Evolutionary conservation across 2,329 filamentous ascomycete species (phyloP).

Genomic region (Magnaporthales sp.): DNA sequence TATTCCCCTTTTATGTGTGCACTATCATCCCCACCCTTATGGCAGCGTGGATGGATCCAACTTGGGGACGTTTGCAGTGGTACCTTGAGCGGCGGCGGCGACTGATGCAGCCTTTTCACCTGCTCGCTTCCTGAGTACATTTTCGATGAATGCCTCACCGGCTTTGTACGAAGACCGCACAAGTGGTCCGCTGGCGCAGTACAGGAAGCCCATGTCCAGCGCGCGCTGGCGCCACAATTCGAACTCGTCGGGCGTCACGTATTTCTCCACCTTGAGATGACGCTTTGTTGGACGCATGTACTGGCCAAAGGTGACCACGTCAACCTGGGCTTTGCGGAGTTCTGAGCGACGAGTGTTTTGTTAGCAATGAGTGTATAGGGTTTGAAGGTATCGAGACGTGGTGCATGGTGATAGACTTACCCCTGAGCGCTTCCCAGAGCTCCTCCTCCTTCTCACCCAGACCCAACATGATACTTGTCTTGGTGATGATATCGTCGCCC

Average conservation of each 20-base stretch:
- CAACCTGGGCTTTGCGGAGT: slow-evolving; percentile 71
- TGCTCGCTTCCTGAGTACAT: slow-evolving; percentile 79
- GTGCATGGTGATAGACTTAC: slow-evolving; percentile 28
- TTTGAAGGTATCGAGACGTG: too few species aligned
- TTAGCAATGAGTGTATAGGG: slow-evolving; percentile 4
- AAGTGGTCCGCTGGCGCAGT: slow-evolving; percentile 87
- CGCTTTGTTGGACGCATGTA: slow-evolving; percentile 99
- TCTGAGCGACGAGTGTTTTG: slow-evolving; percentile 33
- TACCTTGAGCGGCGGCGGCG: slow-evolving; percentile 1
- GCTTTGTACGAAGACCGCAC: slow-evolving; percentile 97
- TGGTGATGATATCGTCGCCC: slow-evolving; percentile 74
- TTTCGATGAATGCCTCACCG: slow-evolving; percentile 97
- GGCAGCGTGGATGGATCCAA: neutral
- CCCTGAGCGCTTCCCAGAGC: slow-evolving; percentile 66
- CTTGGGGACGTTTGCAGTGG: neutral
- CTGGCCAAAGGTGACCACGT: slow-evolving; percentile 98
- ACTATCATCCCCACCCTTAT: neutral
- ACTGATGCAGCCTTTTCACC: slow-evolving; percentile 24
- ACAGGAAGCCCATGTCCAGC: slow-evolving; percentile 91
- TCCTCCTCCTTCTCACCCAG: slow-evolving; percentile 87
- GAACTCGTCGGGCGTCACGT: slow-evolving; percentile 85
- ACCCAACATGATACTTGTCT: slow-evolving; percentile 96
- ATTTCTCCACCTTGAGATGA: slow-evolving; percentile 94
- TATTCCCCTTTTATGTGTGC: neutral
- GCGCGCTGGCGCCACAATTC: slow-evolving; percentile 86